These are phyloP conservation scores for Leavenworthia alabamica DNA, from an alignment of 345 rosid genomes.

Conservation along the genomic window DNA sequence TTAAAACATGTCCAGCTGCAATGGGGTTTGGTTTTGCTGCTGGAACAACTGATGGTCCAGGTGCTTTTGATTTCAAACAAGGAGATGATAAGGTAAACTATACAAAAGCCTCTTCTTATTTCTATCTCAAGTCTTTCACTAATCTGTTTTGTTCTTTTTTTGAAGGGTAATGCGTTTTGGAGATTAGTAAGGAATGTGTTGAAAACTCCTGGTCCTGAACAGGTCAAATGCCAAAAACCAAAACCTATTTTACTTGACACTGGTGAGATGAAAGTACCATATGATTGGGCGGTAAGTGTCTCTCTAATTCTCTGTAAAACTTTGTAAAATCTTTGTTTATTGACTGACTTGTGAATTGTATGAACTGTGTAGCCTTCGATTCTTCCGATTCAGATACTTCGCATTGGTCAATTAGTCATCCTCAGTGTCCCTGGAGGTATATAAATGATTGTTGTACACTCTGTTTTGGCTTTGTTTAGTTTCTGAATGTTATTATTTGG, in stretches of 20 bases:
- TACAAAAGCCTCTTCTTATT: neutral
- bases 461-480: too few species aligned
- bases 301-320: neutral
- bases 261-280: slow-evolving; percentile 93
- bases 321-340: neutral
- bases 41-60: slow-evolving; percentile 99
- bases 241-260: slow-evolving; percentile 96
- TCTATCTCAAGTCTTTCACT: neutral
- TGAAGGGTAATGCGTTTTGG: slow-evolving; percentile 93
- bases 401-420: slow-evolving; percentile 78
- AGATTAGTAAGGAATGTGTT: slow-evolving; percentile 68
- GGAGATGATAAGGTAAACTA: slow-evolving; percentile 87
- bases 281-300: slow-evolving; percentile 90
- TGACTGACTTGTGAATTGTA: neutral
- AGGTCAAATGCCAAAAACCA: slow-evolving; percentile 76
- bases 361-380: slow-evolving; percentile 66
- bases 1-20: slow-evolving; percentile 92
- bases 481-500: neutral
- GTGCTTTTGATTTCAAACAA: slow-evolving; percentile 97
- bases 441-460: neutral
- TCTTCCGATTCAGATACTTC: slow-evolving; percentile 87
- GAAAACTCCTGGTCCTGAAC: slow-evolving; percentile 58
- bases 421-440: slow-evolving; percentile 97
- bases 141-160: neutral
- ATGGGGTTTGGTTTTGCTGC: slow-evolving; percentile 99